phyloP scores from a whole-genome alignment of 192 early-diverging fungal species.

The Backusella sp. region DNA sequence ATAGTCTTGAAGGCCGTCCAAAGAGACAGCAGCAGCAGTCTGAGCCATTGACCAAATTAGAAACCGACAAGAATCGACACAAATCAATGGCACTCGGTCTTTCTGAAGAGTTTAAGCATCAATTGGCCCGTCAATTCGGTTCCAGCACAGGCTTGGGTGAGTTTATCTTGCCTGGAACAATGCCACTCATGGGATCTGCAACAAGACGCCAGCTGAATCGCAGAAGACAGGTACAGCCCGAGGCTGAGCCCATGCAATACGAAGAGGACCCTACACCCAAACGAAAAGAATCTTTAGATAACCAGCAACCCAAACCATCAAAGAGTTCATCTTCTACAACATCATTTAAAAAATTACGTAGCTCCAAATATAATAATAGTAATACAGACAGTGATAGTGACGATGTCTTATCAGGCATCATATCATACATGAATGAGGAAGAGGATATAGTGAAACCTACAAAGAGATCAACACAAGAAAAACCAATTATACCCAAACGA shows the following conservation, averaged over 20 bases:
- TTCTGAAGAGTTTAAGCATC: slow-evolving; percentile 34
- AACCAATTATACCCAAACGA: slow-evolving; percentile 1
- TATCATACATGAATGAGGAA: slow-evolving; percentile 10
- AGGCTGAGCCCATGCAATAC: too few relatives aligned
- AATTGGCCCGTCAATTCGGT: slow-evolving; percentile 35
- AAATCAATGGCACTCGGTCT: slow-evolving; percentile 27
- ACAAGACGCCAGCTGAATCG: slow-evolving; percentile 4
- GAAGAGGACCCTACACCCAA: slow-evolving; percentile 1
- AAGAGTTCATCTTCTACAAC: neutral
- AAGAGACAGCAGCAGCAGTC: neutral
- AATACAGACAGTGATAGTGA: neutral
- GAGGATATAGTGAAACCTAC: neutral
- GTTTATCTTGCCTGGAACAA: slow-evolving; percentile 31
- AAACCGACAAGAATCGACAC: neutral
- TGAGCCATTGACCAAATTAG: neutral
- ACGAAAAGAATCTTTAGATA: slow-evolving; percentile 6
- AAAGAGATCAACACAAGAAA: neutral
- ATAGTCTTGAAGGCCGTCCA: slow-evolving; percentile 29
- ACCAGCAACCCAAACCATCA: neutral
- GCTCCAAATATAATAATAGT: neutral
- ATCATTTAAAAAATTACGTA: neutral
- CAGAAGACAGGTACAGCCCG: neutral
- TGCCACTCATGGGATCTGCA: slow-evolving; percentile 25
- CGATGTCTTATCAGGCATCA: neutral
- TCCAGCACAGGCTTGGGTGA: slow-evolving; percentile 29